These are phyloP conservation scores for Actinomortierella wolfii DNA, from an alignment of 371 early-diverging fungal species.

Conservation along the genomic window DNA sequence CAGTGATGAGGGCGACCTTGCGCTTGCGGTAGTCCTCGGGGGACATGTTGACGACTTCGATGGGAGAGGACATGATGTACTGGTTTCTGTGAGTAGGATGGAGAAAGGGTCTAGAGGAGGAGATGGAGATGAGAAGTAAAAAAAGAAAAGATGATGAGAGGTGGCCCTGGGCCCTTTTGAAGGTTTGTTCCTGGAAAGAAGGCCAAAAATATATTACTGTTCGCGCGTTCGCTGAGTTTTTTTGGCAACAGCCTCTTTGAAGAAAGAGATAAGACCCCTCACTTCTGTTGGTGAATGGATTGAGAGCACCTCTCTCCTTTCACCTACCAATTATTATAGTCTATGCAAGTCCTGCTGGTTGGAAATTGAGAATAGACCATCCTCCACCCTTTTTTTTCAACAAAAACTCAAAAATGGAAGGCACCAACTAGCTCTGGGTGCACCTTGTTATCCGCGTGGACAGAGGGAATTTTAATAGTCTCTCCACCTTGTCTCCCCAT, in stretches of 20 bases:
- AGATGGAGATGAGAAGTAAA: slow-evolving; percentile 2
- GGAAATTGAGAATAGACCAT: too few relatives aligned
- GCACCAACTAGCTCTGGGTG: too few relatives aligned
- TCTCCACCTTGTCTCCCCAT: too few relatives aligned
- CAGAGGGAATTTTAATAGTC: too few relatives aligned
- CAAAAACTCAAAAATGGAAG: too few relatives aligned
- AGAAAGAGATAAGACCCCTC: not conserved
- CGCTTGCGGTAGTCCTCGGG: slow-evolving; percentile 63
- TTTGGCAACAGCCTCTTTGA: too few relatives aligned
- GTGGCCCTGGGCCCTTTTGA: not conserved
- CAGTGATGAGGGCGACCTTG: slow-evolving; percentile 71
- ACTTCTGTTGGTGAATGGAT: too few relatives aligned
- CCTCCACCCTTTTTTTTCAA: too few relatives aligned
- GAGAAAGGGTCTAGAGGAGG: not conserved
- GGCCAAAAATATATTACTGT: not conserved
- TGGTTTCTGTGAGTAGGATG: not conserved
- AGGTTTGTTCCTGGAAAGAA: not conserved
- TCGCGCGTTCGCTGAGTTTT: not conserved
- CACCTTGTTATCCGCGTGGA: too few relatives aligned
- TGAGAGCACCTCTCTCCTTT: too few relatives aligned
- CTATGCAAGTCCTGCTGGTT: too few relatives aligned
- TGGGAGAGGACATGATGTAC: slow-evolving; percentile 32
- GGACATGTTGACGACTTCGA: slow-evolving; percentile 47
- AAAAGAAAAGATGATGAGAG: slow-evolving; percentile 9
- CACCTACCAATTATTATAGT: too few relatives aligned